These are phyloP conservation scores for Kuraishia molischiana DNA, from an alignment of 805 yeast species.

Conservation along the genomic window DNA sequence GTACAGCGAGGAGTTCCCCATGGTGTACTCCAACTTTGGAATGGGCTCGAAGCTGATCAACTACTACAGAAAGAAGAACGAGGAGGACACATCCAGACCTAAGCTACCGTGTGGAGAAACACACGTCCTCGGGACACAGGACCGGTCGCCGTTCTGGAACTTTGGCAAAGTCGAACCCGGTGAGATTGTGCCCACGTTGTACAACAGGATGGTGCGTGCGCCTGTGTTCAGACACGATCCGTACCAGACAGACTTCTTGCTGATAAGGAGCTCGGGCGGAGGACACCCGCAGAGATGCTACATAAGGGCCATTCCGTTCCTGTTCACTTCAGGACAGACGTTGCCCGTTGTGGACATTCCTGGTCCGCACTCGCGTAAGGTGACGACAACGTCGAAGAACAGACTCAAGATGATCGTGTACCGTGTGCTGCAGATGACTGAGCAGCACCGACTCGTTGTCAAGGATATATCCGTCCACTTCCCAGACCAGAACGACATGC, in stretches of 20 bases:
- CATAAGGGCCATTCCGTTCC: slow-evolving; percentile 55
- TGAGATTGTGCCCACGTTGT: slow-evolving; percentile 84
- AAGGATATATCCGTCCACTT: slow-evolving; percentile 86
- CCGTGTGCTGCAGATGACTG: slow-evolving; percentile 70
- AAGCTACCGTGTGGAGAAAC: slow-evolving; percentile 89
- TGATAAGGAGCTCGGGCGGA: slow-evolving; percentile 72
- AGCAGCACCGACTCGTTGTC: slow-evolving; percentile 67
- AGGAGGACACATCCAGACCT: slow-evolving; percentile 79
- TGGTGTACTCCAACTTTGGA: slow-evolving; percentile 78
- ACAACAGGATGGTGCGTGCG: slow-evolving; percentile 86
- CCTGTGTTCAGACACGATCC: slow-evolving; percentile 87
- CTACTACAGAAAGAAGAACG: slow-evolving; percentile 77
- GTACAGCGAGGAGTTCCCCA: slow-evolving; percentile 83
- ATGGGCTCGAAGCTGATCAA: slow-evolving; percentile 93
- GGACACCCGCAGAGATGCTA: slow-evolving; percentile 60
- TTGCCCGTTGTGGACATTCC: slow-evolving; percentile 94
- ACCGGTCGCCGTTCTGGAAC: slow-evolving; percentile 96
- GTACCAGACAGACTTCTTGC: slow-evolving; percentile 67
- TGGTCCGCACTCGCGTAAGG: slow-evolving; percentile 95
- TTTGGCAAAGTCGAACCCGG: slow-evolving; percentile 96
- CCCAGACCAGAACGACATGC: slow-evolving; percentile 97
- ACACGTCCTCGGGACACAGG: slow-evolving; percentile 91
- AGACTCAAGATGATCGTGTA: slow-evolving; percentile 90
- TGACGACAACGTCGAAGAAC: slow-evolving; percentile 85
- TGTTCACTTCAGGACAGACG: slow-evolving; percentile 85